A percentile compares a stretch with the other conserved stretches of the same genome.
phyloP scores from a whole-genome alignment of 805 yeast genomes.

The Candida koratica region DNA sequence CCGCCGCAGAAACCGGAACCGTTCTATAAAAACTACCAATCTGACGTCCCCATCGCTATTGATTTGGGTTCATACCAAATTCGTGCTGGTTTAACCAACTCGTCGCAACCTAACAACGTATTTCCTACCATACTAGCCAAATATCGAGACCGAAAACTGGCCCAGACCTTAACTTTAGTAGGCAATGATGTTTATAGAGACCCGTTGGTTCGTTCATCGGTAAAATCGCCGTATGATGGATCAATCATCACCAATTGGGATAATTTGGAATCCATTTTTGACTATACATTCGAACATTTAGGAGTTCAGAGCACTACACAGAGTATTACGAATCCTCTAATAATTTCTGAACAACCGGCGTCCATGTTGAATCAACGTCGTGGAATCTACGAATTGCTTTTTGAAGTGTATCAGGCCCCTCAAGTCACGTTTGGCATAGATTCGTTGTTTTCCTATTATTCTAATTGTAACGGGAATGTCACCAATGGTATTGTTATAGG shows the following conservation, averaged over 20 bases:
- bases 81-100: constrained; percentile 56
- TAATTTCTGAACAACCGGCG: constrained; percentile 76
- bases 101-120: constrained; percentile 48
- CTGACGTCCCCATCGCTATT: constrained; percentile 73
- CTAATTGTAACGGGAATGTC: constrained; percentile 44
- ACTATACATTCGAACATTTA: constrained; percentile 76
- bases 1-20: constrained; percentile 43
- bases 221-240: constrained; percentile 84
- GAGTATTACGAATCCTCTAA: constrained; percentile 69
- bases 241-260: constrained; percentile 91
- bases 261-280: constrained; percentile 72
- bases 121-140: constrained; percentile 70
- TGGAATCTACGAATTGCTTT: constrained; percentile 74
- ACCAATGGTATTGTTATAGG: constrained; percentile 69
- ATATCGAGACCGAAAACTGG: constrained; percentile 73
- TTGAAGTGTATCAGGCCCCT: constrained; percentile 78
- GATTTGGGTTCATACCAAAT: constrained; percentile 73
- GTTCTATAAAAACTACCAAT: constrained; percentile 44
- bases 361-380: constrained; percentile 66
- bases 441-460: constrained; percentile 69
- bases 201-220: constrained; percentile 59
- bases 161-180: constrained; percentile 59
- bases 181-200: constrained; percentile 83
- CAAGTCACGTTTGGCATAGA: constrained; percentile 79
- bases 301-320: constrained; percentile 52